Conservation (phyloP, 805 yeast species). For the Zygotorulaspora sp. region DNA sequence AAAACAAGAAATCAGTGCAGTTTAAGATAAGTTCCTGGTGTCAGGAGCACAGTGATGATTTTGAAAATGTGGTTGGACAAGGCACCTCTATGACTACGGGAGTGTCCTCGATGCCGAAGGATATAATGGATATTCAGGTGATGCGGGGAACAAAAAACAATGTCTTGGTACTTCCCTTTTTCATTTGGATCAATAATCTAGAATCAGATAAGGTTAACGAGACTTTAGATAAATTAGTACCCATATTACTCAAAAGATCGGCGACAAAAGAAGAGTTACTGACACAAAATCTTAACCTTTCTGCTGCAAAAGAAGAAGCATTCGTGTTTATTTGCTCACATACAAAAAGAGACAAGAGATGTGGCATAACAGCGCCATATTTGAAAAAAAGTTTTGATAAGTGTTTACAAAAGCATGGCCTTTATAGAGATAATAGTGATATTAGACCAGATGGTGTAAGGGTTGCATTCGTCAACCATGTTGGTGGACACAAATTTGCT, state of each 20-base stretch:
- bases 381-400: conserved; percentile 75
- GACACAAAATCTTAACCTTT: conserved; percentile 30
- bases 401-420: conserved; percentile 63
- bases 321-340: conserved; percentile 83
- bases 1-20: conserved; percentile 44
- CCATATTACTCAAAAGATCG: conserved; percentile 35
- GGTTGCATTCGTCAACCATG: conserved; percentile 73
- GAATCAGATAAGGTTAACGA: conserved; percentile 39
- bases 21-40: conserved; percentile 42
- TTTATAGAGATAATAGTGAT: conserved; percentile 75
- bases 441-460: conserved; percentile 67
- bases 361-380: conserved; percentile 92
- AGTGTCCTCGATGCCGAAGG: conserved; percentile 51
- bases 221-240: conserved; percentile 44
- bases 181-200: conserved; percentile 60
- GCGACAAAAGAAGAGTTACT: conserved; percentile 29
- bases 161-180: conserved; percentile 66
- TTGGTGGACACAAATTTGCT: conserved; percentile 94
- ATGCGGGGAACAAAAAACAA: conserved; percentile 47
- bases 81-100: conserved; percentile 28
- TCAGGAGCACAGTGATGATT: conserved; percentile 23
- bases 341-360: conserved; percentile 82
- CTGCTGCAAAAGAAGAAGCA: conserved; percentile 40
- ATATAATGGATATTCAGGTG: conserved; percentile 43
- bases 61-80: conserved; percentile 31